These are phyloP conservation scores for Colletotrichum sp. DNA, from an alignment of 2,329 filamentous ascomycete genomes.

Conservation along the genomic window DNA sequence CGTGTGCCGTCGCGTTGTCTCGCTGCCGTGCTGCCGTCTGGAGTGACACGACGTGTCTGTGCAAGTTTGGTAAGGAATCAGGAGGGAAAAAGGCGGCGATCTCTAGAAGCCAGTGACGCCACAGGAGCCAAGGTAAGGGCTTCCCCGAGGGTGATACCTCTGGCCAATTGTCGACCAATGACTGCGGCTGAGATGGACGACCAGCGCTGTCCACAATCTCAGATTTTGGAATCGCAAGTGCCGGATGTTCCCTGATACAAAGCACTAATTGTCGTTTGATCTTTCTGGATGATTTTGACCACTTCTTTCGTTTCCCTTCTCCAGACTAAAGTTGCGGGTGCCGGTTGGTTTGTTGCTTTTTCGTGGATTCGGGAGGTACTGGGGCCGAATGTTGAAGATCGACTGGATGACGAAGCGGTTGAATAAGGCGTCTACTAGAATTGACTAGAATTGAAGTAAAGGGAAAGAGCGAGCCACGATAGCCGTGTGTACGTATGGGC, in stretches of 20 bases:
- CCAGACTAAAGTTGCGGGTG: background rate
- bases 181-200: conserved; percentile 6
- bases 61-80: conserved; percentile 8
- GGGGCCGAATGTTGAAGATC: background rate
- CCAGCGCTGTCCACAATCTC: conserved; percentile 15
- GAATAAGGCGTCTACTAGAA: background rate
- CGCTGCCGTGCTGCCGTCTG: background rate
- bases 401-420: background rate
- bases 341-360: background rate
- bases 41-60: conserved; percentile 7
- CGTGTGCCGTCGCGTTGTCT: conserved; percentile 1
- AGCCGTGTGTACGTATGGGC: background rate
- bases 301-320: background rate
- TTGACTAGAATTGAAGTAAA: conserved; percentile 1
- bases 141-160: background rate
- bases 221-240: background rate
- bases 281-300: background rate
- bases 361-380: background rate
- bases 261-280: background rate
- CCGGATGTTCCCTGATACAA: background rate
- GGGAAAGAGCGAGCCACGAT: background rate
- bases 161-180: background rate
- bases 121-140: background rate
- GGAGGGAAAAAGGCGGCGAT: background rate
- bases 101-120: conserved; percentile 11